Evolutionary conservation across 768 basidiomycete species (phyloP), one percentile per base, ranked within the genome.

Genomic region (Boletellus sp.): DNA sequence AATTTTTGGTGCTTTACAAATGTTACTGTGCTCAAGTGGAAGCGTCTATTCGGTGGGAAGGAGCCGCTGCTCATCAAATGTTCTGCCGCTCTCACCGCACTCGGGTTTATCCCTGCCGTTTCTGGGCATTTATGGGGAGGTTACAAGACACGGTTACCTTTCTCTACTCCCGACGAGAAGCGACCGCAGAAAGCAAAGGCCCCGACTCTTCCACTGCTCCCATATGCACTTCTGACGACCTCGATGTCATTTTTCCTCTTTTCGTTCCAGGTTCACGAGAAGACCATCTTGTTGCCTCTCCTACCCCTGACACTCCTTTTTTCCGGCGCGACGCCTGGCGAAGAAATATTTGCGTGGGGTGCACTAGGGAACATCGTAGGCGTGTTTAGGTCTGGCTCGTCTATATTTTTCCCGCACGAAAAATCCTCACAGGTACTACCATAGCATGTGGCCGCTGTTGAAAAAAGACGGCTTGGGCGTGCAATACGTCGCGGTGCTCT

Each of bases 1-100:
- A 98, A 98, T 65, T 90, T 95, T 63, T 98, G 94, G 94, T 96
- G 94, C 67, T 90, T 92, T 28, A 82, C 85, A 16, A 92, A 97
- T 63, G 84, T 94, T 20, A 57, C 62, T 9, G 69, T 88, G 13
- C 66, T 97, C 70, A 96, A 95, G 65, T 96, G 94, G 87, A 82
- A 79, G 42, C 66, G 67, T 24, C 20, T 54, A 11, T 69, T 67
- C 28, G 45, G 36, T 2, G 62, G 67, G 15, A 80, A 74, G 73
- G 74, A 78, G 6, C 62, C 58, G 0, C 61, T 75, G 4, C 76
- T 94, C 7, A 71, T 91, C 48, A 83, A 80, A 54, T 65, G 88
- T 3, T 87, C 92, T 0, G 75, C 85, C 0, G 66, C 64, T 0
- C 65, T 87, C 13, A 96, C 94, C 0, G 76, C 78, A 0, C 39